Evolutionary conservation across 768 basidiomycete genomes (phyloP).

Genomic region (Pholiota molesta): DNA sequence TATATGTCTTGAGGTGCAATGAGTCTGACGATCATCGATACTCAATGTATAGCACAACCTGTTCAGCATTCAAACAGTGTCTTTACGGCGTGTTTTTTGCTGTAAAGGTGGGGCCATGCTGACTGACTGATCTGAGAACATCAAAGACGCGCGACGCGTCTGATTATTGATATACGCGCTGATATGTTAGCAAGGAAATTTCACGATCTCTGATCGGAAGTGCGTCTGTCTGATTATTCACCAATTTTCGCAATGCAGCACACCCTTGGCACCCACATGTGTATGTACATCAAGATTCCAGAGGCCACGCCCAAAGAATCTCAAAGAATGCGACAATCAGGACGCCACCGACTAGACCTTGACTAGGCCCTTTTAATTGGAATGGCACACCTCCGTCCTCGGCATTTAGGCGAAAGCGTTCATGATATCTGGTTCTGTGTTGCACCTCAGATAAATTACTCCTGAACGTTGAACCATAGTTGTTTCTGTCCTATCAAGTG

Average conservation of each 20-base stretch:
- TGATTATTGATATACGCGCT: background rate
- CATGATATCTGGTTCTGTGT: background rate
- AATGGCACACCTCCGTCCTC: background rate
- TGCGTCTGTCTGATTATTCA: background rate
- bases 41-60: background rate
- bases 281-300: background rate
- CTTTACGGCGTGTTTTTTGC: too few relatives aligned
- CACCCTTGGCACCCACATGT: background rate
- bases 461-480: background rate
- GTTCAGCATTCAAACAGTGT: too few relatives aligned
- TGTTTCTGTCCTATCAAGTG: too few relatives aligned
- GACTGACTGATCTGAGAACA: background rate
- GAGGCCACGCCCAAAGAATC: background rate
- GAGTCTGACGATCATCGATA: background rate
- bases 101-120: too few relatives aligned
- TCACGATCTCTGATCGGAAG: background rate
- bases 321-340: background rate
- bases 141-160: constrained; percentile 1
- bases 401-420: background rate
- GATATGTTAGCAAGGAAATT: background rate
- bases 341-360: background rate
- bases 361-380: background rate
- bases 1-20: background rate
- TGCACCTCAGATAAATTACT: background rate
- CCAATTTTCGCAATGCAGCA: background rate